Conservation (phyloP, 257 asterid species). For the Vinca minor region DNA sequence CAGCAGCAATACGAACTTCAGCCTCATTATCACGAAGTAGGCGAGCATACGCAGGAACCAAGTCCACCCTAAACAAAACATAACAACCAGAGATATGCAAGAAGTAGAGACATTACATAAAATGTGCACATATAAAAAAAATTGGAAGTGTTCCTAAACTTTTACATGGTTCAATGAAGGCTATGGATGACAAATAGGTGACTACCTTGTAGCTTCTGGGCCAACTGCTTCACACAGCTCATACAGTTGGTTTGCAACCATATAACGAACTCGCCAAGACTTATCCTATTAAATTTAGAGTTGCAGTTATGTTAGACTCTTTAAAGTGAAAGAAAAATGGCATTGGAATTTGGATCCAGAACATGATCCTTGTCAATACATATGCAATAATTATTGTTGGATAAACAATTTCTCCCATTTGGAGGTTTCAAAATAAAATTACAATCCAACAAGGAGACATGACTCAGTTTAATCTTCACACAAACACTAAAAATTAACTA, state of each 20-base stretch:
- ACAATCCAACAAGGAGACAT: neutral
- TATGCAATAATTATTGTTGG: neutral
- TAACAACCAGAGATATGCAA: conserved; percentile 1
- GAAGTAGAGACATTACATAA: neutral
- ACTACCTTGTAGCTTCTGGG: conserved; percentile 37
- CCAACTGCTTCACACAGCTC: conserved; percentile 44
- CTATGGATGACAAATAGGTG: neutral
- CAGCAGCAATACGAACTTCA: conserved; percentile 44
- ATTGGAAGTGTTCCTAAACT: neutral
- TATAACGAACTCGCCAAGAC: conserved; percentile 41
- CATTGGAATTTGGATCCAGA: neutral
- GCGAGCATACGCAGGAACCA: conserved; percentile 42
- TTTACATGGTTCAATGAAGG: neutral
- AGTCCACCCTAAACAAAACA: conserved; percentile 24
- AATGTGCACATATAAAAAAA: neutral
- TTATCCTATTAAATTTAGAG: conserved; percentile 25
- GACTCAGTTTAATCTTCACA: neutral
- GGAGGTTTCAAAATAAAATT: neutral
- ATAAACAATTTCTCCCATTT: neutral
- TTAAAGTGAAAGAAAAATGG: neutral
- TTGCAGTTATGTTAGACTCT: neutral
- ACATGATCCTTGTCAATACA: neutral
- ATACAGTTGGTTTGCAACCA: conserved; percentile 40
- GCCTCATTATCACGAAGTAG: conserved; percentile 42
- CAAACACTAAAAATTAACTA: too few species aligned